These are phyloP conservation scores for Talaromyces sp. DNA, from an alignment of 2,329 filamentous ascomycete genomes.

Conservation along the genomic window DNA sequence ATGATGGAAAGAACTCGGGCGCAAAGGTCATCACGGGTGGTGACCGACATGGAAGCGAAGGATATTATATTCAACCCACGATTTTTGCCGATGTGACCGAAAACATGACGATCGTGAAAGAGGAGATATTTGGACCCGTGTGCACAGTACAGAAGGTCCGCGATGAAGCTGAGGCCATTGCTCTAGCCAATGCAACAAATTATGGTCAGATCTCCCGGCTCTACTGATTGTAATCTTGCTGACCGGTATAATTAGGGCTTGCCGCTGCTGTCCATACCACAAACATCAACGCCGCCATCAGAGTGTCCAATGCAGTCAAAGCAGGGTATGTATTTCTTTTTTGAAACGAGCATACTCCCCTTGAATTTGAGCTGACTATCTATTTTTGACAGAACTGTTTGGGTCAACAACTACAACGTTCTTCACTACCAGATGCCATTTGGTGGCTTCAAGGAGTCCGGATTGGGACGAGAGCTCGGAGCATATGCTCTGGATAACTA, in stretches of 20 bases:
- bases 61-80: constrained; percentile 88
- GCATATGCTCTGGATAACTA: constrained; percentile 50
- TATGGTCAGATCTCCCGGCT: constrained; percentile 52
- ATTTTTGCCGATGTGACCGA: constrained; percentile 75
- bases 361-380: not conserved
- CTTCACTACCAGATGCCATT: constrained; percentile 50
- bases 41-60: constrained; percentile 70
- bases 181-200: constrained; percentile 67
- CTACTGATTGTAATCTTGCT: not conserved
- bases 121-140: constrained; percentile 82
- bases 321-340: constrained; percentile 45
- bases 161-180: constrained; percentile 68
- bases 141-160: constrained; percentile 73
- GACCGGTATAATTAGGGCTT: constrained; percentile 38
- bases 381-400: constrained; percentile 46
- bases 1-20: constrained; percentile 64
- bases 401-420: constrained; percentile 70
- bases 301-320: constrained; percentile 66
- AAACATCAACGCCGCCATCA: constrained; percentile 74
- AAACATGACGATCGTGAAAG: constrained; percentile 68
- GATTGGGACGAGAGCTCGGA: constrained; percentile 46
- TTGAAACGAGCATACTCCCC: not conserved
- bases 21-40: constrained; percentile 65
- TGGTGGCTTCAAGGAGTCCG: constrained; percentile 45
- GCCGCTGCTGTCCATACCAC: constrained; percentile 74